Evolutionary conservation across 495 filamentous ascomycete genomes (phyloP), one percentile per base, ranked within the genome.

Genomic region (Penicillium fimorum): DNA sequence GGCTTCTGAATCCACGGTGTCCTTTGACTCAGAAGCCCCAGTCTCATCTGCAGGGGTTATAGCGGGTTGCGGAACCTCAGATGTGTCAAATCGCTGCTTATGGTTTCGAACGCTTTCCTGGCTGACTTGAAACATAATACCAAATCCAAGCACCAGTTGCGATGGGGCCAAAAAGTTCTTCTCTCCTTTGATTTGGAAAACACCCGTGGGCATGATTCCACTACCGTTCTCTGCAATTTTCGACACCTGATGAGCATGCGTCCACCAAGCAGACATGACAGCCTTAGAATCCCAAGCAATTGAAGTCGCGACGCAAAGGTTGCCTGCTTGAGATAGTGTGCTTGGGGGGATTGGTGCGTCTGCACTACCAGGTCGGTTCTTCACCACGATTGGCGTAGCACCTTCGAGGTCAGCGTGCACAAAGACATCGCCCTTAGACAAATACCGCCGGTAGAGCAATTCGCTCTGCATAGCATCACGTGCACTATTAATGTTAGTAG

Each of bases 231-330:
- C 76, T 0, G 85, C 84, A 40, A 82, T 88, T 73, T 97, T 97
- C 2, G 89, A 88, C 0, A 97, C 90, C 65, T 97, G 92, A 53
- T 90, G 84, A 12, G 88, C 86, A 47, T 85, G 80, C 0, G 91
- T 92, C 94, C 94, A 98, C 85, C 88, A 98, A 13, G 93, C 92
- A 7, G 87, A 85, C 91, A 97, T 95, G 10, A 88, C 84, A 5
- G 91, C 92, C 72, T 97, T 98, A 0, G 89, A 92, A 48, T 97
- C 94, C 94, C 94, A 98, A 2, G 92, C 92, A 45, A 70, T 86
- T 1, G 91, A 96, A 30, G 89, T 89, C 45, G 87, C 84, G 25
- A 97, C 89, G 2, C 86, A 85, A 17, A 97, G 65, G 49, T 83
- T 87, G 2, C 94, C 94, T 13, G 94, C 93, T 71, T 98, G 94